phyloP scores from a whole-genome alignment of 2,329 filamentous ascomycete species.

The Botryotinia globosa region DNA sequence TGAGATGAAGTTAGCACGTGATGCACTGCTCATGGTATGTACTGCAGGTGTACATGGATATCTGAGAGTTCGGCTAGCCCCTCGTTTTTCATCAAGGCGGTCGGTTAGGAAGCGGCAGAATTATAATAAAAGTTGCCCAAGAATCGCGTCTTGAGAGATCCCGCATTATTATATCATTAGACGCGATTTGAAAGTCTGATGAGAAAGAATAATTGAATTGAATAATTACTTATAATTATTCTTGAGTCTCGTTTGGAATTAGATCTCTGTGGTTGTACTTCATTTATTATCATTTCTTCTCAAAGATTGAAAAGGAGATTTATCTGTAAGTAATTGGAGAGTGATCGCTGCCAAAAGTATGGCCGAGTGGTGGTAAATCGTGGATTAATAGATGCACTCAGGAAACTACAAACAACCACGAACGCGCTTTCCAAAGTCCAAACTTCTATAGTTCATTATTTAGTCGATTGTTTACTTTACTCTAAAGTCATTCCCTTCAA shows the following conservation, averaged over 20 bases:
- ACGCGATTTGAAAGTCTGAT: background rate
- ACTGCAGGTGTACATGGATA: too few species aligned
- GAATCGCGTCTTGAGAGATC: background rate
- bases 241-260: background rate
- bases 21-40: background rate
- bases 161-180: background rate
- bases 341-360: background rate
- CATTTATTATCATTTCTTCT: background rate
- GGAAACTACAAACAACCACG: conserved; percentile 1
- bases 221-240: background rate
- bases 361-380: background rate
- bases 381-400: background rate
- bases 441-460: background rate
- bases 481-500: background rate
- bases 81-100: conserved; percentile 1
- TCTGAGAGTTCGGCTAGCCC: background rate
- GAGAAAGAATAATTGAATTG: background rate
- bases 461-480: background rate
- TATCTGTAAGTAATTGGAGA: background rate
- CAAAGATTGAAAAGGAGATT: background rate
- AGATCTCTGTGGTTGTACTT: background rate
- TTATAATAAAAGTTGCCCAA: background rate
- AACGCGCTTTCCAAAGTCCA: background rate
- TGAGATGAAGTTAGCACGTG: background rate
- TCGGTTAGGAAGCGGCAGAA: background rate